Evolutionary conservation across 208 protist genomes (phyloP), one percentile per base, ranked within the genome.

Genomic region (Endotrypanum monterogeii): DNA sequence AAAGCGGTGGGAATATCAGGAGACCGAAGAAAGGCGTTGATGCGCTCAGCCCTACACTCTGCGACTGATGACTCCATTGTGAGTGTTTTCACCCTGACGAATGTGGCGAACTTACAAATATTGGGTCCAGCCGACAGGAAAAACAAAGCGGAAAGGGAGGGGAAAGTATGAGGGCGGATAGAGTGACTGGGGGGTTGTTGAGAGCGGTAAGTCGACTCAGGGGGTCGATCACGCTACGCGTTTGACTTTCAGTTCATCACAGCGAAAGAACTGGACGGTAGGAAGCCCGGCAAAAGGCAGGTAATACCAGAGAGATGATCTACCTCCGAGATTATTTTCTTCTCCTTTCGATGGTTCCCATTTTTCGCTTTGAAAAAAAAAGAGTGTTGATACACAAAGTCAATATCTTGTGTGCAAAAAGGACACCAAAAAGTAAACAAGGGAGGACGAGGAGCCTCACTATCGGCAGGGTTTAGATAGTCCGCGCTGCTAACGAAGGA

Each of bases 1-100:
- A 98, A 98, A 8, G 83, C 79, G n/a, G 73, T 41, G 18, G 94
- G 90, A 46, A 97, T 88, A 41, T 78, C 75, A 39, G 77, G 71
- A 1, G 74, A 77, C 20, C 67, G 78, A 14, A 87, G 61, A 67
- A 88, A 88, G 12, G 61, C 68, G 46, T 86, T 73, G 35, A 95
- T 69, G 55, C 89, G 77, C 63, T 90, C 70, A 37, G 57, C 67
- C 50, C 75, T 81, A 8, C 70, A 71, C 66, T 56, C 32, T 28
- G 86, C 44, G 1, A 63, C 44, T n/a, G 35, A 30, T 23, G 66
- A 70, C 46, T 28, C 32, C 66, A 76, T 80, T 68, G 39, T 39
- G 39, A 25, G 44, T 58, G 52, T 11, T 46, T 70, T 52, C 73
- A 65, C 46, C 30, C 28, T 48, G 37, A 46, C 23, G 23, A 76